Base-by-base conservation (phyloP, 495 filamentous ascomycete species). In the Talaromyces trachyspermus region DNA sequence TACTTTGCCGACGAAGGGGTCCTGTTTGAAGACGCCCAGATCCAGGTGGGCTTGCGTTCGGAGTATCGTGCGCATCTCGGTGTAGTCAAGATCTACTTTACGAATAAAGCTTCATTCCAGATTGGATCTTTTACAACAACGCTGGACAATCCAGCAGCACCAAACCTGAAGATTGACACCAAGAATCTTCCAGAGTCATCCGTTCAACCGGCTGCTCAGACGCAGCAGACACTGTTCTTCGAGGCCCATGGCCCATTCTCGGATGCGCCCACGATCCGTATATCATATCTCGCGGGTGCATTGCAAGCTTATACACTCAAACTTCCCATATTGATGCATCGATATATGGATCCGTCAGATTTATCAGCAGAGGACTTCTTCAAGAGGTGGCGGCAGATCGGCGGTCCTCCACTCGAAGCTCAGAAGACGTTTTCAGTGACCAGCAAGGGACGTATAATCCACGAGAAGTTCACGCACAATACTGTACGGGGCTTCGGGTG, bases 331-430 rank as follows among this genome's bases (percentile, higher is more conserved):
- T 68, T 86, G 2, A 78, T 89, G 49, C 90, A 95, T 59, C 94
- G 96, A 53, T 99, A 92, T 66, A 95, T 97, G 89, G 89, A 95
- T 48, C 79, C 85, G 0, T 90, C 94, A 0, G 77, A 85, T 30
- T 65, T 99, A 29, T 76, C 76, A 7, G 80, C 81, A 0, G 92
- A 96, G 40, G 92, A 97, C 50, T 99, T 97, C 67, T 99, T 99
- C 72, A 96, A 92, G 71, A 75, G 94, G 17, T 99, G 94, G 94
- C 88, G 92, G 65, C 94, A 99, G 63, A 97, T 99, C 56, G 94
- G 94, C 14, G 89, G 86, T 5, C 75, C 74, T 2, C 86, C 89
- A 5, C 74, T 95, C 9, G 94, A 99, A 59, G 78, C 84, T 0
- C 94, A 99, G 62, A 71, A 76, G 30, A 85, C 96, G 5, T 94